A percentile compares a stretch with the other conserved stretches of the same genome.
phyloP scores from a whole-genome alignment of 331 rosid species.

The Saraca asoca region DNA sequence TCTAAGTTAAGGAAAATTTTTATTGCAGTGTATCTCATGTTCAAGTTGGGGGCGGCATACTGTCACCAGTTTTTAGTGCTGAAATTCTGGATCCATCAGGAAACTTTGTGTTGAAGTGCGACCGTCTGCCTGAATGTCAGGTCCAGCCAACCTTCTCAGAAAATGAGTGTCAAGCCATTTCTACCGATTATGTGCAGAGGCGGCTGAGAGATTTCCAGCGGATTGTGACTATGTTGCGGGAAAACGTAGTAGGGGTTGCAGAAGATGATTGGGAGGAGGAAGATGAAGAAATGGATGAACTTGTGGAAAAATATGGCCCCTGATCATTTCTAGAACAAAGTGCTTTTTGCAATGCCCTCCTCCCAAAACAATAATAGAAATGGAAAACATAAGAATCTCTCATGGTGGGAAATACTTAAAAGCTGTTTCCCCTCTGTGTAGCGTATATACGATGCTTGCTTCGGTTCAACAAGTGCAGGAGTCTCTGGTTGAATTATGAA shows the following conservation, averaged over 20 bases:
- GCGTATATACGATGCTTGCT: too few relatives aligned
- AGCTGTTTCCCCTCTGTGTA: too few relatives aligned
- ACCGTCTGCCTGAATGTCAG: constrained; percentile 16
- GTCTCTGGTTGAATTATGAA: too few relatives aligned
- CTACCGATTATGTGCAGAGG: constrained; percentile 20
- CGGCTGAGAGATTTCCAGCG: constrained; percentile 32
- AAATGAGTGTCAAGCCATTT: background rate
- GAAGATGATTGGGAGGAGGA: constrained; percentile 34
- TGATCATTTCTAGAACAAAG: background rate
- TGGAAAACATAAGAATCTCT: background rate
- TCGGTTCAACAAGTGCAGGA: too few relatives aligned
- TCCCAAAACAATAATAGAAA: background rate
- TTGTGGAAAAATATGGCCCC: constrained; percentile 37
- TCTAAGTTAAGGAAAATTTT: constrained; percentile 4
- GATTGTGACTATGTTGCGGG: constrained; percentile 33
- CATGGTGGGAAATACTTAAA: too few relatives aligned
- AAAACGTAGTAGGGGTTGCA: constrained; percentile 26
- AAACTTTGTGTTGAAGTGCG: constrained; percentile 38
- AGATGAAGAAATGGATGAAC: constrained; percentile 34
- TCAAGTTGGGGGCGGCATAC: constrained; percentile 41
- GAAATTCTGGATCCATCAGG: constrained; percentile 46
- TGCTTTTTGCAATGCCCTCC: background rate
- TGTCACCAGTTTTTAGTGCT: constrained; percentile 43
- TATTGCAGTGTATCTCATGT: constrained; percentile 49
- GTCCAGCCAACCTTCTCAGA: constrained; percentile 26